These are phyloP conservation scores for Tagetes erecta DNA, from an alignment of 129 eudicot genomes.

Conservation along the genomic window DNA sequence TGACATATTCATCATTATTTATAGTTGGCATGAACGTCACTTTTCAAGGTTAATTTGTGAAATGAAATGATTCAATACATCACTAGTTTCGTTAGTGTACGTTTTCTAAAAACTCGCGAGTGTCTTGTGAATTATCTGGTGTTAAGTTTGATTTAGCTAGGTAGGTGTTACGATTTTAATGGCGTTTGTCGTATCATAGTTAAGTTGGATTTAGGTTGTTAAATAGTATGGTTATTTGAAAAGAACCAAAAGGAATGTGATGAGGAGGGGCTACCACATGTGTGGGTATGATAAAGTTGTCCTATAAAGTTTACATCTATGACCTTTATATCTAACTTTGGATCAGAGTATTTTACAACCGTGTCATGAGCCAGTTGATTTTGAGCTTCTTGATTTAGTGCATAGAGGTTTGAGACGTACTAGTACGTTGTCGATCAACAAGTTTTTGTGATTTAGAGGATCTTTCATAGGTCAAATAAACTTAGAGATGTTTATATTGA, in stretches of 20 bases:
- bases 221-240: neutral
- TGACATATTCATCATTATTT: slow-evolving; percentile 20
- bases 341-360: neutral
- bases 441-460: neutral
- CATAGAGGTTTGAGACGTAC: neutral
- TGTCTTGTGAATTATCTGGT: neutral
- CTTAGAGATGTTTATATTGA: slow-evolving; percentile 10
- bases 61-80: neutral
- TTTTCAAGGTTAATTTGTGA: neutral
- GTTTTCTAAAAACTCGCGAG: neutral
- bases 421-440: neutral
- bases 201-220: neutral
- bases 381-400: neutral
- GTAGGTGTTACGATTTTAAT: neutral
- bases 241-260: neutral
- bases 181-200: neutral
- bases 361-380: neutral
- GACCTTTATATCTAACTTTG: neutral
- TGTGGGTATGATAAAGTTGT: slow-evolving; percentile 22
- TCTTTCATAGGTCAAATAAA: neutral
- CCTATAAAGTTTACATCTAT: slow-evolving; percentile 1
- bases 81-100: neutral
- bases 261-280: slow-evolving; percentile 30
- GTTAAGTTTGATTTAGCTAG: neutral
- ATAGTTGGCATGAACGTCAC: slow-evolving; percentile 7